These are phyloP conservation scores for Blastocystis sp. DNA, from an alignment of 352 stramenopile species.

Conservation along the genomic window DNA sequence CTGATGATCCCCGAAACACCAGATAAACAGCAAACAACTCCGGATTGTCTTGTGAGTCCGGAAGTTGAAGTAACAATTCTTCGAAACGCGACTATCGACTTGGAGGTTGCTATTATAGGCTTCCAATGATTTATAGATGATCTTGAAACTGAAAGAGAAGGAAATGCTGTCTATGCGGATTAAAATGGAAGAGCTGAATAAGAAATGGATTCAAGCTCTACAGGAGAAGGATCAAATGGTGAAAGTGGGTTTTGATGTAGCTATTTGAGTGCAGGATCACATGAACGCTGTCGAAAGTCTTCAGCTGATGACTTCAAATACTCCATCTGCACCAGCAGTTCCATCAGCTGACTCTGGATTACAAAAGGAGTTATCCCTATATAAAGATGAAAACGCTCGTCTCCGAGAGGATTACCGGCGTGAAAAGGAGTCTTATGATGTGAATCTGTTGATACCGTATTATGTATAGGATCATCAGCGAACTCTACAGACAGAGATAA, in stretches of 20 bases:
- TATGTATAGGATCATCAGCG: not conserved
- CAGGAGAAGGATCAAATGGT: not conserved
- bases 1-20: not conserved
- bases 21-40: not conserved
- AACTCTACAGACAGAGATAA: not conserved
- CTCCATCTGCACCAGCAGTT: no score
- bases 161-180: not conserved
- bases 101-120: not conserved
- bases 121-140: not conserved
- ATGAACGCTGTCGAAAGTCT: not conserved
- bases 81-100: constrained; percentile 14
- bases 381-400: not conserved
- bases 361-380: not conserved
- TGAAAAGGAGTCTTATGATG: not conserved
- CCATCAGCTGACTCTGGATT: not conserved
- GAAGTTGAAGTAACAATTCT: constrained; percentile 41
- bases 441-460: not conserved
- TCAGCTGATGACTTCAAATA: no score
- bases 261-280: not conserved
- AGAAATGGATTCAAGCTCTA: not conserved
- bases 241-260: not conserved
- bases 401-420: constrained; percentile 1
- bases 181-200: not conserved
- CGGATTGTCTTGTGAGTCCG: not conserved
- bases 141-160: constrained; percentile 13